Evolutionary conservation across 768 basidiomycete species (phyloP).

Genomic region (Leccinum obscurum): DNA sequence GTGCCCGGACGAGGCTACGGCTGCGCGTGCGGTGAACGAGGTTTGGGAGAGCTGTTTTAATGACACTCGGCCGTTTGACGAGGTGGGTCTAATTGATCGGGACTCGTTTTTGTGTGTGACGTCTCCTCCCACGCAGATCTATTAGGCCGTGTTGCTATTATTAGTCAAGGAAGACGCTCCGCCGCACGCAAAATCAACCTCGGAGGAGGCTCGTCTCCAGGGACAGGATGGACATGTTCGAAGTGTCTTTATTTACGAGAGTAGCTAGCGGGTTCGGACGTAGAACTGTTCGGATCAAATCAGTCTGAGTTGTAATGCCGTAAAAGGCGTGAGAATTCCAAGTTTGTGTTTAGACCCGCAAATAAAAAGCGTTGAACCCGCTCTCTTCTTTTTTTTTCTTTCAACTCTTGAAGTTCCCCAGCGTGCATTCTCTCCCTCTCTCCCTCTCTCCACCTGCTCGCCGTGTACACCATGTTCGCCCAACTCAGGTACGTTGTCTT

Average conservation of each 20-base stretch:
- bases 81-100: conserved; percentile 53
- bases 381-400: neutral
- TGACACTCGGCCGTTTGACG: conserved; percentile 96
- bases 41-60: conserved; percentile 97
- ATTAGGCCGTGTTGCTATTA: conserved; percentile 22
- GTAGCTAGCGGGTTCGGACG: neutral
- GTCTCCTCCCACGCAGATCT: conserved; percentile 32
- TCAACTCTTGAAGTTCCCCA: conserved; percentile 19
- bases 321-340: conserved; percentile 23
- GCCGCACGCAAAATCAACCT: neutral
- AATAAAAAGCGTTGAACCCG: conserved; percentile 24
- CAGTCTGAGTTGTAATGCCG: conserved; percentile 17
- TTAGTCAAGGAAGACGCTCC: neutral
- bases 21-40: conserved; percentile 90
- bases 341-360: conserved; percentile 7
- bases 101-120: neutral
- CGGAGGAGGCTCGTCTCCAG: conserved; percentile 11
- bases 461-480: conserved; percentile 45
- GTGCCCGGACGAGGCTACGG: conserved; percentile 73
- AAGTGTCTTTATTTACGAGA: neutral
- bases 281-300: neutral
- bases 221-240: neutral
- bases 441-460: neutral
- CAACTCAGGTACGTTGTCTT: conserved; percentile 43
- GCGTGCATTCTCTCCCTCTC: conserved; percentile 11